Evolutionary conservation across 352 stramenopile genomes (phyloP).

Genomic region (Thraustotheca clavata): DNA sequence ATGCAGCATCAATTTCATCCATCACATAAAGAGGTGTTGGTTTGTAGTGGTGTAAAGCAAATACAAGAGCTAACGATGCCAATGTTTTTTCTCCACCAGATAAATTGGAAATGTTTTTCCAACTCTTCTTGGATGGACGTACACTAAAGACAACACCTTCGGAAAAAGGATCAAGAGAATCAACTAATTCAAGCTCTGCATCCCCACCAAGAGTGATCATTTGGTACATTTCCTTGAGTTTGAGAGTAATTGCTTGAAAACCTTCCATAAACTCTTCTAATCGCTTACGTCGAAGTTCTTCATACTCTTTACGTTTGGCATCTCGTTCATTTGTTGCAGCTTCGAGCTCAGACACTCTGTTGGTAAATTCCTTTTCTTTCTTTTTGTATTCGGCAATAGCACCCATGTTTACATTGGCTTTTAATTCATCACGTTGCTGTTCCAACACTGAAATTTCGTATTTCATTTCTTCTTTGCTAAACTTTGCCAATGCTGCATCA

Average conservation of each 20-base stretch:
- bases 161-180: conserved; percentile 98
- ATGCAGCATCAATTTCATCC: conserved; percentile 90
- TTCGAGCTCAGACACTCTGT: conserved; percentile 91
- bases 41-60: conserved; percentile 99
- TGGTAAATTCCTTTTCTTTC: conserved; percentile 94
- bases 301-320: conserved; percentile 88
- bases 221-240: conserved; percentile 99
- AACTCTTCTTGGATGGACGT: conserved; percentile 98
- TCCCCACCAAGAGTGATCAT: conserved; percentile 97
- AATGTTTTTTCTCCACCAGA: conserved; percentile 99
- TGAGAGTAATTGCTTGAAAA: conserved; percentile 98
- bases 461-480: conserved; percentile 89
- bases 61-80: conserved; percentile 97
- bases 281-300: conserved; percentile 94
- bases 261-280: conserved; percentile 99
- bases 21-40: conserved; percentile 99
- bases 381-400: conserved; percentile 87
- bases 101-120: conserved; percentile 99
- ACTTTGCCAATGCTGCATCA: conserved; percentile 68
- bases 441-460: conserved; percentile 90
- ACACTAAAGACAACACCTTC: conserved; percentile 99
- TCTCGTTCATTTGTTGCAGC: conserved; percentile 90
- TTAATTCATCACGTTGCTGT: conserved; percentile 87
- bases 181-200: conserved; percentile 98
- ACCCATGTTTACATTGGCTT: conserved; percentile 93